Evolutionary conservation across 768 basidiomycete species (phyloP), one percentile per base, ranked within the genome.

Genomic region (Boletus tylopilopsis): DNA sequence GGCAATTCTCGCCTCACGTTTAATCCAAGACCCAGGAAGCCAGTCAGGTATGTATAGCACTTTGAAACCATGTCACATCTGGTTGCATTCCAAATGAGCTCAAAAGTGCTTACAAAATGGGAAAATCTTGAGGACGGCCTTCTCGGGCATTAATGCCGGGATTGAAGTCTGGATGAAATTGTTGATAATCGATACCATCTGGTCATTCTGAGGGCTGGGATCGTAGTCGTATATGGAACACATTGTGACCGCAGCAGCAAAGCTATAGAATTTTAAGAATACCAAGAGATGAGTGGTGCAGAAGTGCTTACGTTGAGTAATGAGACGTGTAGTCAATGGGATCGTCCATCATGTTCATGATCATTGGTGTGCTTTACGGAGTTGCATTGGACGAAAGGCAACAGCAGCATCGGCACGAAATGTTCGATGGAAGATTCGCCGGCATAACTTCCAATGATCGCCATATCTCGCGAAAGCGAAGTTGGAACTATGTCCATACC

Each of bases 221-320:
- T 62, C 57, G 9, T 63, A 63, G 50, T 51, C 64, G 22, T 64
- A 55, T 41, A 59, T 11, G 10, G 46, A 47, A 19, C 37, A 29
- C 38, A 63, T 50, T 4, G 61, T 54, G 36, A 73, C 70, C 58
- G 69, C 47, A 55, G 60, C 66, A 16, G 71, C 57, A 30, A 66
- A 55, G 22, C 72, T 72, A n/a, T 18, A 23, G 8, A 19, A 16
- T 5, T 5, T 3, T 45, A 9, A 56, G 45, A 29, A 46, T 42
- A 21, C 13, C 37, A 16, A 18, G 5, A 13, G 2, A 18, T n/a
- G 15, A n/a, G 4, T 16, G 32, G 15, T 1, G 15, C 15, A 30
- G 22, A 46, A 16, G 1, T 5, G 0, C 57, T 47, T 40, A 58
- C 51, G 50, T 64, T 8, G 29, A 34, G 21, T 46, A 51, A 27